phyloP scores from a whole-genome alignment of 1,284 basidiomycete genomes.

The Apiotrichum sp. region DNA sequence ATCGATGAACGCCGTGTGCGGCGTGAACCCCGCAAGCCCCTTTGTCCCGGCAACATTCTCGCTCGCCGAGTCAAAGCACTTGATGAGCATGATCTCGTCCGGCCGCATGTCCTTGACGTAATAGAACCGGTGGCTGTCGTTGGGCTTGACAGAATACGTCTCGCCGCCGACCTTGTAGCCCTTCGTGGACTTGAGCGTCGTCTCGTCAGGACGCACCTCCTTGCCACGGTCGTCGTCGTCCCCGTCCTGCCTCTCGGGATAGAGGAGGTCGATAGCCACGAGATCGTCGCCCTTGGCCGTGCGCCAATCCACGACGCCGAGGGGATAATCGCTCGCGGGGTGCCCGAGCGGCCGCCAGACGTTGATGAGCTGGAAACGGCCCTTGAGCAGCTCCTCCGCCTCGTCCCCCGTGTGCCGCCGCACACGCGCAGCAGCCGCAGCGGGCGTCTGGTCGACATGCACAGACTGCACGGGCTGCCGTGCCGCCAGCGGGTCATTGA shows the following conservation, averaged over 20 bases:
- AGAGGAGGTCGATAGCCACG: slow-evolving; percentile 12
- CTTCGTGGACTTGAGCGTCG: neutral
- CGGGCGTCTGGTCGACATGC: slow-evolving; percentile 20
- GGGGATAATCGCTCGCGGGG: slow-evolving; percentile 9
- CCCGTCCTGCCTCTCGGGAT: slow-evolving; percentile 8
- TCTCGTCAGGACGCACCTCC: slow-evolving; percentile 5
- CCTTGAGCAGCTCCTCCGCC: slow-evolving; percentile 14
- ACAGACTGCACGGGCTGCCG: slow-evolving; percentile 16
- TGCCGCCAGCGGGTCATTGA: slow-evolving; percentile 10
- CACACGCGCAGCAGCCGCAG: slow-evolving; percentile 11
- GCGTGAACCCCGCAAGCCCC: slow-evolving; percentile 14
- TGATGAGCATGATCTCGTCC: slow-evolving; percentile 21
- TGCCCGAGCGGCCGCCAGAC: slow-evolving; percentile 18
- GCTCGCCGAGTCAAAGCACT: slow-evolving; percentile 16
- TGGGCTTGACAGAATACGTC: slow-evolving; percentile 15
- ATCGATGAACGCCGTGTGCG: slow-evolving; percentile 17
- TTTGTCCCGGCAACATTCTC: slow-evolving; percentile 6
- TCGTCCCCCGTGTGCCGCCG: slow-evolving; percentile 11
- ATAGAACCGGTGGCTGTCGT: slow-evolving; percentile 12
- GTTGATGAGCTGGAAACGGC: slow-evolving; percentile 20
- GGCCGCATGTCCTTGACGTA: slow-evolving; percentile 19
- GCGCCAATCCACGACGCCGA: slow-evolving; percentile 19
- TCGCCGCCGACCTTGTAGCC: slow-evolving; percentile 16
- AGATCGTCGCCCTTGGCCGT: slow-evolving; percentile 7
- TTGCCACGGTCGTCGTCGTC: slow-evolving; percentile 18